Conservation (phyloP, 2,329 filamentous ascomycete species). For the Shiraia sp. region DNA sequence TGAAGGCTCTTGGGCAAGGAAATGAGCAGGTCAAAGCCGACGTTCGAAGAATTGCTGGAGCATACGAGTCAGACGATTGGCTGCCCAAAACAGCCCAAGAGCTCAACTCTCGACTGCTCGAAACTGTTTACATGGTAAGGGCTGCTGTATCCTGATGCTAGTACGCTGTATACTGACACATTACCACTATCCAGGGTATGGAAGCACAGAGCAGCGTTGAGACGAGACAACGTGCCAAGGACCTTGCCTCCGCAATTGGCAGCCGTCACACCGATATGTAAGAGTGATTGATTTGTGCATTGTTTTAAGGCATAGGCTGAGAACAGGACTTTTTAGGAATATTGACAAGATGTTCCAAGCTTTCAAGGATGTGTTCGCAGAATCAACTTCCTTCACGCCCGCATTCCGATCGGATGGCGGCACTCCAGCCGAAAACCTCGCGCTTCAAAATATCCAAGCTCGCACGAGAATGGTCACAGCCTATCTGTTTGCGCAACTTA, state of each 20-base stretch:
- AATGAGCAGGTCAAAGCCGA: slow-evolving; percentile 61
- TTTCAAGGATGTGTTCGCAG: slow-evolving; percentile 61
- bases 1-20: slow-evolving; percentile 55
- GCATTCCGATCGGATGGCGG: slow-evolving; percentile 69
- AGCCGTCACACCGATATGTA: slow-evolving; percentile 66
- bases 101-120: slow-evolving; percentile 62
- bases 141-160: neutral
- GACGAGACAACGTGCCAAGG: slow-evolving; percentile 64
- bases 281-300: slow-evolving; percentile 1
- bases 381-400: slow-evolving; percentile 63
- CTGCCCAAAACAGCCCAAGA: slow-evolving; percentile 63
- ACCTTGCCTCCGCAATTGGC: slow-evolving; percentile 65
- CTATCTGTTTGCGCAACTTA: slow-evolving; percentile 66
- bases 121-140: slow-evolving; percentile 48
- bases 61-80: slow-evolving; percentile 52
- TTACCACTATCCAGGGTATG: slow-evolving; percentile 64
- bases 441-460: slow-evolving; percentile 70
- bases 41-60: slow-evolving; percentile 56
- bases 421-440: slow-evolving; percentile 62
- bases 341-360: slow-evolving; percentile 71
- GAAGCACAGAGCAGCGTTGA: slow-evolving; percentile 51
- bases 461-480: slow-evolving; percentile 65
- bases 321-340: slow-evolving; percentile 38
- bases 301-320: neutral
- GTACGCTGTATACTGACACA: slow-evolving; percentile 14